phyloP scores from a whole-genome alignment of 2,329 filamentous ascomycete species.

The Nectriaceae sp. region DNA sequence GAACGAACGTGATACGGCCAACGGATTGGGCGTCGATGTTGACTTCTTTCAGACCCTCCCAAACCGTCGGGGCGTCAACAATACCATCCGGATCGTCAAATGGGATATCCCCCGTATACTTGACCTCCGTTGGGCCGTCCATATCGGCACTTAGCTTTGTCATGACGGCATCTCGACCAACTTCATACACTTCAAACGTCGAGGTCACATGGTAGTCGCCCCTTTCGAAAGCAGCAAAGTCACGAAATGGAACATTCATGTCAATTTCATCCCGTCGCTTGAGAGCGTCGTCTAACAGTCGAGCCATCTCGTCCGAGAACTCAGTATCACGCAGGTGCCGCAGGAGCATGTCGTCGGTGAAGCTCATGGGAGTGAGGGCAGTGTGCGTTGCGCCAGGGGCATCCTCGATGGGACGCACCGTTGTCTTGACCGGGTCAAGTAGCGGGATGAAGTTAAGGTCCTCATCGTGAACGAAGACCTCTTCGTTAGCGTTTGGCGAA shows the following conservation, averaged over 20 bases:
- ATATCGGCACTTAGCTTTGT: conserved; percentile 31
- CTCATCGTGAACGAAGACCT: conserved; percentile 29
- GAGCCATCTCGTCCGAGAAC: conserved; percentile 42
- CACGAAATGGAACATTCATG: conserved; percentile 30
- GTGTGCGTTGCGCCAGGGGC: conserved; percentile 14
- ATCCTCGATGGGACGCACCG: conserved; percentile 13
- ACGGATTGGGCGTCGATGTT: conserved; percentile 44
- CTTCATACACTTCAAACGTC: conserved; percentile 60
- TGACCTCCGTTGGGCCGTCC: conserved; percentile 26
- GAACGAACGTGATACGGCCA: conserved; percentile 57
- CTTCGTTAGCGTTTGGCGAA: conserved; percentile 23
- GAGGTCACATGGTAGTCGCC: conserved; percentile 40
- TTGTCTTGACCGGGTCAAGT: conserved; percentile 17
- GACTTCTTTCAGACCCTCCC: conserved; percentile 42
- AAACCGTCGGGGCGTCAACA: conserved; percentile 43
- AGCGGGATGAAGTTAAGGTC: conserved; percentile 35
- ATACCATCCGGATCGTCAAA: conserved; percentile 29
- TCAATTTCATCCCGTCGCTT: conserved; percentile 37
- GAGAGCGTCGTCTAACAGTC: conserved; percentile 39
- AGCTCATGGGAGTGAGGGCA: conserved; percentile 25
- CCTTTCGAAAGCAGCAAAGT: conserved; percentile 39
- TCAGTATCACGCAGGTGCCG: conserved; percentile 42
- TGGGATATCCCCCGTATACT: conserved; percentile 26
- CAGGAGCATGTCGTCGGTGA: conserved; percentile 46
- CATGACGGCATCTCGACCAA: conserved; percentile 48